Base-by-base conservation (phyloP, 1,139 yeast genomes). In the Saccharomyces uvarum region DNA sequence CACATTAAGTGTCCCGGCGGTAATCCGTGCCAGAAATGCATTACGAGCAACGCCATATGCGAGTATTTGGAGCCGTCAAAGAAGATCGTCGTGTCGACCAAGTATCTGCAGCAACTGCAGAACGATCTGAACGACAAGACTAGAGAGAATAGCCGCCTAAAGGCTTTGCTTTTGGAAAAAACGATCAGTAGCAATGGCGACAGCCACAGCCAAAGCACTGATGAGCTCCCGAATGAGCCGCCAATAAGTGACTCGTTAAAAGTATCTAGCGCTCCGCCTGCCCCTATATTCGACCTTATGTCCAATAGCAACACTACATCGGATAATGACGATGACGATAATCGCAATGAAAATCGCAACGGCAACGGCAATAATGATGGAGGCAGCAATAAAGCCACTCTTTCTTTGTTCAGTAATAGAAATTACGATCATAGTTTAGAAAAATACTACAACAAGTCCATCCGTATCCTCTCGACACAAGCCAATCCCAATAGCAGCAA, bases 1-100 rank as follows among this genome's bases (percentile, higher is more conserved):
- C 95, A 88, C 68, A 83, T 85, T 44, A 79, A 87, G 59, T 88
- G 96, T 65, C 90, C 90, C 9, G 95, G 95, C 1, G 93, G 89
- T 1, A 79, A 83, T 38, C 89, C 91, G 0, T 88, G 96, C 67
- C 71, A 75, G 54, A 83, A 84, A 63, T 88, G 96, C 67, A 73
- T 70, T 19, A 69, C 77, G 51, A 81, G 87, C 16, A 78, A 77
- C 54, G 74, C 83, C 1, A 75, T 77, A 33, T 88, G 96, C 72
- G 90, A 86, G 63, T 88, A 87, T 62, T 78, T 82, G 24, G 93
- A 86, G 65, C 89, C 87, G 2, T 90, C 86, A 54, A 84, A 82
- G 73, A 86, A 87, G 66, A 78, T 88, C 19, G 89, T 86, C 31
- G 88, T 87, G 0, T 84, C 93, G 1, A 78, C 86, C 80, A 84